Base-by-base conservation (phyloP, 1,284 basidiomycete genomes). In the Puccinia polysora region DNA sequence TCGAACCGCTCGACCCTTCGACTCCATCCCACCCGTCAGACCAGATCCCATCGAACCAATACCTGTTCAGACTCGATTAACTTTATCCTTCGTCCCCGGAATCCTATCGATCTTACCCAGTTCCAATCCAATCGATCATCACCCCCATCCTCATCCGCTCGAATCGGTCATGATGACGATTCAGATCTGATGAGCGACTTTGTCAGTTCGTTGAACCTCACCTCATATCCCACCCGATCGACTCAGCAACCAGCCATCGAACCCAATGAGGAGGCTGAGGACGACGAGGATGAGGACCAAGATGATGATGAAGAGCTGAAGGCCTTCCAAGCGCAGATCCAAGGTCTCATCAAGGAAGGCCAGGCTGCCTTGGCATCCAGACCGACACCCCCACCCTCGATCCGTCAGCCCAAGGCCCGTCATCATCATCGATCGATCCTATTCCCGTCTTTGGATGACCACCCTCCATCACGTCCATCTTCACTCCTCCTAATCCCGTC, bases 141-240 rank as follows among this genome's bases (percentile, higher is more conserved):
- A 28, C 0, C 67, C 23, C 15, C 28, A 58, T 25, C 7, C 32
- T 32, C n/a, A 25, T 18, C n/a, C 23, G 18, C 12, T 30, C 23
- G 23, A 56, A 23, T 56, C 25, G n/a, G n/a, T n/a, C n/a, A n/a
- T n/a, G n/a, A 49, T 15, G 62, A 59, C n/a, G 65, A 69, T 14
- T n/a, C n/a, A n/a, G 40, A 45, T 15, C 32, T 69, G 2, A 69
- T 69, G 65, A 18, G 36, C 53, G 65, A 69, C 30, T 69, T 69
- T 38, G 43, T 69, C n/a, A 38, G 52, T 7, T 69, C 65, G 0
- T 23, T 69, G 5, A 32, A 58, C 12, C 36, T n/a, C n/a, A n/a
- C n/a, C 53, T 14, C 50, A 69, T 58, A 38, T 59, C 38, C 65
- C 53, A 6, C 65, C 55, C 8, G n/a, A n/a, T n/a, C n/a, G n/a